Evolutionary conservation across 2,329 filamentous ascomycete species (phyloP), one percentile per base, ranked within the genome.

Genomic region (Trichoderma harzianum): DNA sequence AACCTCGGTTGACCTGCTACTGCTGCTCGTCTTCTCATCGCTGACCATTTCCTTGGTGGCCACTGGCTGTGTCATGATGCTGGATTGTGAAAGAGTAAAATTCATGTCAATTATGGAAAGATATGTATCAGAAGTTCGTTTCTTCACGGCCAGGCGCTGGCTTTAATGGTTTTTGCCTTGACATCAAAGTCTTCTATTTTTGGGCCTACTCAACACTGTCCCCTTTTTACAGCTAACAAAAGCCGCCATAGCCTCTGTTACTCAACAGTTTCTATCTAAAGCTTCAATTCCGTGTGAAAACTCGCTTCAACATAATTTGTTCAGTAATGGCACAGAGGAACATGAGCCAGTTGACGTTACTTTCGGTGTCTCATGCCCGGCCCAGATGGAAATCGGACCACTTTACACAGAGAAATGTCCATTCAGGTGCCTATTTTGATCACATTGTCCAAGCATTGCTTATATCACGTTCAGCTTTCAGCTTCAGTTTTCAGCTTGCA

Each of bases 191-290:
- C 47, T 51, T 24, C n/a, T 51, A 21, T 5, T 2, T 51, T 51
- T 24, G 3, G n/a, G n/a, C 11, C 11, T 7, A 7, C 24, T 21
- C 47, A 51, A 2, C 10, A 3, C 8, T 0, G 0, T n/a, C 5
- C 1, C 1, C 43, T 1, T 11, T 47, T 21, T 47, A 21, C 43
- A 47, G 2, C 18, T 11, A 47, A 21, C n/a, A 47, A 12, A 47
- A 47, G 43, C 8, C 8, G n/a, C 0, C 43, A 47, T 12, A 21
- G 18, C 43, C 43, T 47, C 43, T 21, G 21, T 47, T n/a, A 12
- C 36, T 43, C 36, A 47, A 47, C 8, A 47, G 5, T 47, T 21
- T 12, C 43, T 47, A 47, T 47, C 43, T 47, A 47, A 47, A 3
- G 18, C 4, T 21, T 47, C 10, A 21, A 8, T 1, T 51, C 3